Evolutionary conservation across 768 basidiomycete species (phyloP), one percentile per base, ranked within the genome.

Genomic region (Lactarius indigo): DNA sequence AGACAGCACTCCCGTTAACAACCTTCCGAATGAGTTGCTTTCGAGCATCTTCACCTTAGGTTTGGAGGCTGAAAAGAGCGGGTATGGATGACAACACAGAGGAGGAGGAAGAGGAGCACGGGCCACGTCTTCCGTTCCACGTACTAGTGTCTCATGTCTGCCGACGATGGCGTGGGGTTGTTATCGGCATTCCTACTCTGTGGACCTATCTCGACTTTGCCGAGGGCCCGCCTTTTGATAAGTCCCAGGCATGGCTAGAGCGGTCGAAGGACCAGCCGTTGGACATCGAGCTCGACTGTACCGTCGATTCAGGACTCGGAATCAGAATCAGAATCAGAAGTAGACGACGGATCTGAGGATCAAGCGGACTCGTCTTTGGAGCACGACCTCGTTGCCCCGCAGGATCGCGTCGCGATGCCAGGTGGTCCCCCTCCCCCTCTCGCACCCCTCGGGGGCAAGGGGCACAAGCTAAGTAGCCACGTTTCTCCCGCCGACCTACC

Each of bases 111-210:
- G 72, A 72, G 1, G 72, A 73, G 12, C 59, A n/a, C 0, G 54
- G 42, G 44, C 57, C 42, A 56, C 55, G 55, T 55, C 75, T 75
- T 39, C 64, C 78, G 2, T 87, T 86, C 72, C 81, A 83, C 69
- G 76, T 86, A 33, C 76, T 86, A 69, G 85, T 82, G 17, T 87
- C 87, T 20, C 87, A 87, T 70, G 82, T 88, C 12, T 89, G 87
- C 73, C 76, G 71, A 30, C 84, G 81, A 64, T 89, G 87, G 87
- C 84, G 87, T 57, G 76, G 75, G 41, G 69, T 81, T 1, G 82
- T 86, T 3, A 63, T 88, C 33, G 80, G 81, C 35, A 83, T 83
- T 0, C 84, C 86, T 0, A 76, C 77, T 10, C 78, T 89, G 20
- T 90, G 88, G 88, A 83, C 83, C 13, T 74, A 65, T 35, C 76